Evolutionary conservation across 805 yeast species (phyloP).

Genomic region (Metschnikowia continentalis): DNA sequence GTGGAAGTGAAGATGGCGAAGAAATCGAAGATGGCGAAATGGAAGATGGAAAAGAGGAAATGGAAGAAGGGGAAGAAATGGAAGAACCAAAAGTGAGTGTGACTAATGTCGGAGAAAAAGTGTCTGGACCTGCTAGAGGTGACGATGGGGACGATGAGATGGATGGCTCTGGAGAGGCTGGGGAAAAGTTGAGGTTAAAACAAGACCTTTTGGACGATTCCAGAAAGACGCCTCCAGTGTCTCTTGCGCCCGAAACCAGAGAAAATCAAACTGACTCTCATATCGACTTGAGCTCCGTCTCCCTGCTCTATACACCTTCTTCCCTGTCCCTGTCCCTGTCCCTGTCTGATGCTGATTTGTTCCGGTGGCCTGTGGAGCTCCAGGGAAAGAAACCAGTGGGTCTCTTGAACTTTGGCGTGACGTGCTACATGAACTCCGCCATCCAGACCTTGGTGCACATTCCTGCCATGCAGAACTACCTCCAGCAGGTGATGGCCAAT

Average conservation of each 20-base stretch:
- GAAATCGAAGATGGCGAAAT: background rate
- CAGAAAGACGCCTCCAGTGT: conserved; percentile 12
- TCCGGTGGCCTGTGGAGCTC: conserved; percentile 52
- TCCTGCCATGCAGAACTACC: conserved; percentile 85
- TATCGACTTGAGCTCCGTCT: conserved; percentile 2
- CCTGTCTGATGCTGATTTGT: background rate
- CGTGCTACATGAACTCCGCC: conserved; percentile 95
- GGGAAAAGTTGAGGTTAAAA: conserved; percentile 11
- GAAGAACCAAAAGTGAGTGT: too few species aligned
- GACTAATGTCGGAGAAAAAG: conserved; percentile 11
- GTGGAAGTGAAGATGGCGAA: conserved; percentile 12
- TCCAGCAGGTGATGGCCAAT: conserved; percentile 58
- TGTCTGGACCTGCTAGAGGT: conserved; percentile 7
- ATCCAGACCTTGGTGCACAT: conserved; percentile 86
- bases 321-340: too few species aligned
- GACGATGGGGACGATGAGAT: background rate
- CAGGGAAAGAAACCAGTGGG: conserved; percentile 62
- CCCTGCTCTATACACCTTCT: background rate
- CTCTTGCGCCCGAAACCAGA: too few species aligned
- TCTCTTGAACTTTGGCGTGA: conserved; percentile 84
- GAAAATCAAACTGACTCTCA: too few species aligned
- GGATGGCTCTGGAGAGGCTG: conserved; percentile 10
- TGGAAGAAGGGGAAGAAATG: background rate
- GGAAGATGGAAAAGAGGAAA: background rate
- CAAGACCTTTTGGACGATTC: conserved; percentile 15